A percentile compares a stretch with the other conserved stretches of the same genome.
Conservation (phyloP, 768 basidiomycete species). For the Lenzites betulinus region DNA sequence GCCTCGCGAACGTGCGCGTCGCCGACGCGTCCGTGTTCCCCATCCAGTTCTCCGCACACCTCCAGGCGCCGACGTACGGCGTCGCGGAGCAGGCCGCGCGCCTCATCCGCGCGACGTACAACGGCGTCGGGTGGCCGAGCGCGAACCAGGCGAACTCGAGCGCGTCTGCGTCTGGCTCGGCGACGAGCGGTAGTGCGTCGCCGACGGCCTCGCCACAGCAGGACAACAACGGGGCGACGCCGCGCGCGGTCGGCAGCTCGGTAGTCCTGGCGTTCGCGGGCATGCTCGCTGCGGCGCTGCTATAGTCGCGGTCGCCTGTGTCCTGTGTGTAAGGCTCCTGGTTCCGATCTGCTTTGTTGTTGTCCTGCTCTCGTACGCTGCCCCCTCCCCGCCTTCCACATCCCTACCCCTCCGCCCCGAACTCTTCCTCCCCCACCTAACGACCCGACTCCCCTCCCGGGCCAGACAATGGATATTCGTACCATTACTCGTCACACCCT, state of each 20-base stretch:
- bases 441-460: neutral
- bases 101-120: conserved; percentile 44
- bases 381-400: neutral
- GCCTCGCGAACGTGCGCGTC: conserved; percentile 57
- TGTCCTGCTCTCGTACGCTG: neutral
- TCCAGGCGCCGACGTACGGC: conserved; percentile 40
- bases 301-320: neutral
- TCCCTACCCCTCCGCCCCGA: no score
- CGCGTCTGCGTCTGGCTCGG: neutral
- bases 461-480: conserved; percentile 2
- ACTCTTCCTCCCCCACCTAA: no score
- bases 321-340: no score
- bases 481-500: neutral
- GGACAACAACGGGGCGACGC: neutral
- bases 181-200: neutral
- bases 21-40: conserved; percentile 61
- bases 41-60: conserved; percentile 51
- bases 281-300: conserved; percentile 2
- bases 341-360: neutral
- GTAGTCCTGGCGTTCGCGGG: conserved; percentile 5
- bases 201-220: neutral
- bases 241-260: neutral
- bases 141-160: neutral
- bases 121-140: conserved; percentile 27
- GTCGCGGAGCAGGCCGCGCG: conserved; percentile 51